These are phyloP conservation scores for Plasmopara halstedii DNA, from an alignment of 352 stramenopile genomes.

Conservation along the genomic window DNA sequence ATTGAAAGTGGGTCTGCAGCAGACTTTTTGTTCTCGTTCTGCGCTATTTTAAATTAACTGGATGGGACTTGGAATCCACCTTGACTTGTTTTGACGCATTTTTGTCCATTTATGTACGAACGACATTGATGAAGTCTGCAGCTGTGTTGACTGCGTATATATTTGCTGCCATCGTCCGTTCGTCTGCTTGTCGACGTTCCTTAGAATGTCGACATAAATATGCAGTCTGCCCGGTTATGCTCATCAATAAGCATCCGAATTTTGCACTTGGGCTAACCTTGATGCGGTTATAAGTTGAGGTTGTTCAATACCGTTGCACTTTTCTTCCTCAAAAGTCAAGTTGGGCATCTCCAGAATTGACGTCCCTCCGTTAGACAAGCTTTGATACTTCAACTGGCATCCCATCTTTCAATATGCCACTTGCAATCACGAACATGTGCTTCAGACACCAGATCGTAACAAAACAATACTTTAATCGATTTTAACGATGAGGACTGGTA, in stretches of 20 bases:
- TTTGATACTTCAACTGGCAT: no score
- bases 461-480: constrained; percentile 11
- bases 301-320: not conserved
- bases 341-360: not conserved
- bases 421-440: constrained; percentile 3
- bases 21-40: constrained; percentile 12
- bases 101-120: not conserved
- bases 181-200: not conserved
- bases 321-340: no score
- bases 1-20: constrained; percentile 3
- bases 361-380: no score
- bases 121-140: not conserved
- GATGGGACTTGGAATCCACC: not conserved
- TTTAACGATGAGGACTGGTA: constrained; percentile 1
- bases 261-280: constrained; percentile 6
- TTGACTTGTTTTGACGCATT: not conserved
- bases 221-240: constrained; percentile 10
- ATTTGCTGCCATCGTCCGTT: not conserved
- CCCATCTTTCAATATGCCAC: constrained; percentile 12
- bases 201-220: constrained; percentile 1
- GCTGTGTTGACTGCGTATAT: constrained; percentile 2
- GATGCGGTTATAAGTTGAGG: not conserved
- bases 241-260: constrained; percentile 6
- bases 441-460: constrained; percentile 6
- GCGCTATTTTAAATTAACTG: not conserved